phyloP scores from a whole-genome alignment of 2,329 filamentous ascomycete genomes.

The Aureobasidium melanogenum region DNA sequence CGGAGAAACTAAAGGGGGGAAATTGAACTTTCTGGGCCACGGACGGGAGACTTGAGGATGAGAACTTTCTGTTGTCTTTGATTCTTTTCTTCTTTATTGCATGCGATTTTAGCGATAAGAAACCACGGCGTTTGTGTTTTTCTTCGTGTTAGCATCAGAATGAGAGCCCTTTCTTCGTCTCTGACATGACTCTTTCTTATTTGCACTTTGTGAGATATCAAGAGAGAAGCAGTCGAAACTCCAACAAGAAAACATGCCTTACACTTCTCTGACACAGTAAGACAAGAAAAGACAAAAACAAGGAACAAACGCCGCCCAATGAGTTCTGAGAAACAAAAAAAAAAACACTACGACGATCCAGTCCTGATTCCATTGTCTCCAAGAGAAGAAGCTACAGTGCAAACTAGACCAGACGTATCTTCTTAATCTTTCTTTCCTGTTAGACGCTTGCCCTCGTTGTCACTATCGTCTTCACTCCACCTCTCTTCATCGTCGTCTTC shows the following conservation, averaged over 20 bases:
- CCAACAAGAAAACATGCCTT: not conserved
- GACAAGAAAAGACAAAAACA: not conserved
- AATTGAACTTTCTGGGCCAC: not conserved
- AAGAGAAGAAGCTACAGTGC: not conserved
- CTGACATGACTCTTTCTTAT: too few relatives aligned
- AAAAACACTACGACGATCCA: not conserved
- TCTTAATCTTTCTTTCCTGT: slow-evolving; percentile 33
- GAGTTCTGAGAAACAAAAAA: not conserved
- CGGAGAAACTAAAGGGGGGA: not conserved
- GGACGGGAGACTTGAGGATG: not conserved
- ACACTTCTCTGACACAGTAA: not conserved
- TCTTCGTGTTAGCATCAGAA: not conserved
- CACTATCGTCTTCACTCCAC: slow-evolving; percentile 61
- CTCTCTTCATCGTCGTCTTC: slow-evolving; percentile 62
- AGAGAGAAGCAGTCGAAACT: too few relatives aligned
- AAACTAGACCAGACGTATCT: not conserved
- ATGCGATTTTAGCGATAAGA: slow-evolving; percentile 11
- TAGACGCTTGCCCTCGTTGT: slow-evolving; percentile 40
- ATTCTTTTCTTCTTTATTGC: not conserved
- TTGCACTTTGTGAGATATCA: too few relatives aligned
- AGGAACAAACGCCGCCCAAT: not conserved
- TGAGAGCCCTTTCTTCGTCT: not conserved
- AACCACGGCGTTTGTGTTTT: slow-evolving; percentile 1
- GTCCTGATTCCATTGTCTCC: not conserved
- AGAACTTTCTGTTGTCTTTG: not conserved